Conservation (phyloP, 2,329 filamentous ascomycete species). For the Cercospora berteroae region DNA sequence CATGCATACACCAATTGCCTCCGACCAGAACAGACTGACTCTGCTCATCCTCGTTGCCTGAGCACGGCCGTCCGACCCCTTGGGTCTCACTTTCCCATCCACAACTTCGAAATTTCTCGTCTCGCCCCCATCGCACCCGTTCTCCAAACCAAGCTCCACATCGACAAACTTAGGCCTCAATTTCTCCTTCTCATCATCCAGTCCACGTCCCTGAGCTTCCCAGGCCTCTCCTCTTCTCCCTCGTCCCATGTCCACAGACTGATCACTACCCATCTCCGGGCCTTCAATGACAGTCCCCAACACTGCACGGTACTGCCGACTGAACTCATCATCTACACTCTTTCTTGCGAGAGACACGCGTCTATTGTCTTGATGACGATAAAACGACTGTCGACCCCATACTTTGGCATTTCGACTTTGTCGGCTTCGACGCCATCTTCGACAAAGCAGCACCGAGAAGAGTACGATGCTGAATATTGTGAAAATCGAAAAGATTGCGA, state of each 20-base stretch:
- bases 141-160: conserved; percentile 4
- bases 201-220: conserved; percentile 18
- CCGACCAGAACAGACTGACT: conserved; percentile 33
- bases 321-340: conserved; percentile 30
- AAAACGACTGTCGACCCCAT: conserved; percentile 28
- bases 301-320: conserved; percentile 27
- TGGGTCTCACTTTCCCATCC: conserved; percentile 13
- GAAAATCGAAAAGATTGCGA: conserved; percentile 27
- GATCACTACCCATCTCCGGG: conserved; percentile 30
- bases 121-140: background rate
- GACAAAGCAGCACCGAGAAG: conserved; percentile 21
- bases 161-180: background rate
- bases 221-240: conserved; percentile 25
- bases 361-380: conserved; percentile 5
- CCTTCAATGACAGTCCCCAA: conserved; percentile 28
- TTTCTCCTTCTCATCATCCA: background rate
- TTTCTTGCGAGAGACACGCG: conserved; percentile 30
- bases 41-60: conserved; percentile 14
- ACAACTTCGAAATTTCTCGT: conserved; percentile 5
- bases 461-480: conserved; percentile 26
- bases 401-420: conserved; percentile 20
- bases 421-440: conserved; percentile 20
- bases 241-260: conserved; percentile 29
- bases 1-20: conserved; percentile 29
- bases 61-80: conserved; percentile 13